phyloP scores from a whole-genome alignment of 768 basidiomycete genomes.

The Hygrophorus pudorinus region DNA sequence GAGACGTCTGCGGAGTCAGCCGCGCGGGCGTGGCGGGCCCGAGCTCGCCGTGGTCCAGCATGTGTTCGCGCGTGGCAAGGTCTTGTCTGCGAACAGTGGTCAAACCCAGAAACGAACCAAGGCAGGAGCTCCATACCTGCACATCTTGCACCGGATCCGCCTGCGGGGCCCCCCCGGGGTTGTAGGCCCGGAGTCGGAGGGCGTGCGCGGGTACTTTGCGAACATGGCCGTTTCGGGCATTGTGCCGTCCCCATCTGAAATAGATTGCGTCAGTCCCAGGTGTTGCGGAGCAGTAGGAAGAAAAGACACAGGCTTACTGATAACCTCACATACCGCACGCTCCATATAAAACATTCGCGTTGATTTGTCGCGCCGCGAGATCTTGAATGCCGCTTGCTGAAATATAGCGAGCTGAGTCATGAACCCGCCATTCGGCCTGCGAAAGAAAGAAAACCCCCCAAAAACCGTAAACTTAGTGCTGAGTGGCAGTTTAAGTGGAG shows the following conservation, averaged over 20 bases:
- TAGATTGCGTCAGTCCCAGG: neutral
- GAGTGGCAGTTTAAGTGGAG: neutral
- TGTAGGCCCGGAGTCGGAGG: constrained; percentile 47
- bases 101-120: too few species aligned
- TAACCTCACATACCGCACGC: constrained; percentile 58
- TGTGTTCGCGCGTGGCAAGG: constrained; percentile 84
- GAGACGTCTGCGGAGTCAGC: too few species aligned
- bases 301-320: constrained; percentile 45
- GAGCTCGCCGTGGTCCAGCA: constrained; percentile 83
- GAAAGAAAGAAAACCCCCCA: too few species aligned
- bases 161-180: constrained; percentile 44
- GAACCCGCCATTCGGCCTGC: constrained; percentile 83
- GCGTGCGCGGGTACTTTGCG: constrained; percentile 60
- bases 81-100: constrained; percentile 73
- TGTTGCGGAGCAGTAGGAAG: too few species aligned
- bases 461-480: neutral
- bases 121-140: constrained; percentile 41
- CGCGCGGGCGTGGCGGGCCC: constrained; percentile 65
- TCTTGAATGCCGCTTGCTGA: constrained; percentile 58
- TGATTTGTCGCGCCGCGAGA: constrained; percentile 55
- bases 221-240: constrained; percentile 62
- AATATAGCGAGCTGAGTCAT: constrained; percentile 74
- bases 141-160: constrained; percentile 87
- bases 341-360: constrained; percentile 82
- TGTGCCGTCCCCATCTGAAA: constrained; percentile 65